These are phyloP conservation scores for Candida takata DNA, from an alignment of 805 yeast species.

Conservation along the genomic window DNA sequence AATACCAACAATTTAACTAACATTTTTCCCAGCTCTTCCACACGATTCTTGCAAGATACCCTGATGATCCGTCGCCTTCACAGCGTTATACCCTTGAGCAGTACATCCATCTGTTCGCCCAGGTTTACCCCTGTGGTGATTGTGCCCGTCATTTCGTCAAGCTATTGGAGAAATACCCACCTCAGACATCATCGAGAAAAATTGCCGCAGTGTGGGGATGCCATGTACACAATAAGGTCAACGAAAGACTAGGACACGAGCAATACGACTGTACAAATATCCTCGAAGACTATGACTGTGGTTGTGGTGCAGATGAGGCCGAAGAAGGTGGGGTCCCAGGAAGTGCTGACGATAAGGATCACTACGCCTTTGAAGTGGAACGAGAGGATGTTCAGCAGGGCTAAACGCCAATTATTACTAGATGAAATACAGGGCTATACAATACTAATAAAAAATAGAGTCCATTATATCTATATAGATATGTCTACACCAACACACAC, in stretches of 20 bases:
- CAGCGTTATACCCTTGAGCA: conserved; percentile 57
- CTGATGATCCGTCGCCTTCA: conserved; percentile 63
- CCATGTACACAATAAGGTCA: conserved; percentile 81
- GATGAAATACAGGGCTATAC: neutral
- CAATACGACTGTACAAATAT: conserved; percentile 80
- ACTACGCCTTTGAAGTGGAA: conserved; percentile 40
- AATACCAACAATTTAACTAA: neutral
- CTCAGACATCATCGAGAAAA: conserved; percentile 69
- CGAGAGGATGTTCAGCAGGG: conserved; percentile 43
- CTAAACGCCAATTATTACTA: neutral
- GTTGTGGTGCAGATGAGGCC: conserved; percentile 76
- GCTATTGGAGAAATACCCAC: conserved; percentile 67
- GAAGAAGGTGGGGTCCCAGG: conserved; percentile 7
- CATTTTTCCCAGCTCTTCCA: conserved; percentile 48
- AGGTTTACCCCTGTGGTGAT: conserved; percentile 95
- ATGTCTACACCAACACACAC: neutral
- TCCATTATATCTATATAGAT: neutral
- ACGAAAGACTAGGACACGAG: conserved; percentile 58
- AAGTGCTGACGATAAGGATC: conserved; percentile 24
- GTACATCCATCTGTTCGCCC: conserved; percentile 72
- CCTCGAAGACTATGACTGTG: conserved; percentile 91
- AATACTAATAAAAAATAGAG: neutral
- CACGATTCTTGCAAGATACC: conserved; percentile 87
- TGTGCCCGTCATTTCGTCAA: conserved; percentile 88
- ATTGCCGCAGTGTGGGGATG: conserved; percentile 97